These are phyloP conservation scores for Diatrype stigma DNA, from an alignment of 2,329 filamentous ascomycete genomes.

Conservation along the genomic window DNA sequence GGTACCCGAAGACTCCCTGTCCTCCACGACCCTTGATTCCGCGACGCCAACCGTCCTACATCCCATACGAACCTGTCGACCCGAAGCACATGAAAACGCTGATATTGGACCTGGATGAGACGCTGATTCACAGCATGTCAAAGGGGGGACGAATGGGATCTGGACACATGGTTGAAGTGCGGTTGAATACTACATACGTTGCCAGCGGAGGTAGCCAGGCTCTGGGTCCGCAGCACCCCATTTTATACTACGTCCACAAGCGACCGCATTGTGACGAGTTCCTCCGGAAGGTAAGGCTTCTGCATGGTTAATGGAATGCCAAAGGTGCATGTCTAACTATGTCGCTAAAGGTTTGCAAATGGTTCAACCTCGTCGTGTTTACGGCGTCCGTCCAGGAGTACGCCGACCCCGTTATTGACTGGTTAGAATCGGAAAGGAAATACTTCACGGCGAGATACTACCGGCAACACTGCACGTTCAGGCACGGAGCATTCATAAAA, in stretches of 20 bases:
- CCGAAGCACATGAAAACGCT: conserved; percentile 79
- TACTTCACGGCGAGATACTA: conserved; percentile 94
- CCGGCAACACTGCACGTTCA: conserved; percentile 91
- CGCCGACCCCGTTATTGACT: conserved; percentile 97
- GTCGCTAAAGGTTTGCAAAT: conserved; percentile 74
- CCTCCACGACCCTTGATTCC: conserved; percentile 89
- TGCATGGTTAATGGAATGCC: background rate
- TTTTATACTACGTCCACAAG: conserved; percentile 98
- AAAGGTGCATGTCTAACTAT: conserved; percentile 15
- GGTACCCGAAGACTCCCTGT: conserved; percentile 84
- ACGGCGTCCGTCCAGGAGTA: conserved; percentile 98
- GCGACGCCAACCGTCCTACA: conserved; percentile 82
- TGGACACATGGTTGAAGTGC: conserved; percentile 98
- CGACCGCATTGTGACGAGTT: conserved; percentile 97
- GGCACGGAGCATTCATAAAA: conserved; percentile 97
- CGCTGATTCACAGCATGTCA: conserved; percentile 94
- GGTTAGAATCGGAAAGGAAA: conserved; percentile 94
- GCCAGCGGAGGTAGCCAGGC: conserved; percentile 62
- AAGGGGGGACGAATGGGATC: conserved; percentile 94
- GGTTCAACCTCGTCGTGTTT: conserved; percentile 96
- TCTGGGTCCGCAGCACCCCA: conserved; percentile 84
- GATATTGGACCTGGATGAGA: conserved; percentile 94
- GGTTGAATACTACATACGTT: conserved; percentile 69
- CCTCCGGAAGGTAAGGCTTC: conserved; percentile 65
- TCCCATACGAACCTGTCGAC: conserved; percentile 53